These are phyloP conservation scores for Maudiozyma turicensis DNA, from an alignment of 805 yeast species.

Conservation along the genomic window DNA sequence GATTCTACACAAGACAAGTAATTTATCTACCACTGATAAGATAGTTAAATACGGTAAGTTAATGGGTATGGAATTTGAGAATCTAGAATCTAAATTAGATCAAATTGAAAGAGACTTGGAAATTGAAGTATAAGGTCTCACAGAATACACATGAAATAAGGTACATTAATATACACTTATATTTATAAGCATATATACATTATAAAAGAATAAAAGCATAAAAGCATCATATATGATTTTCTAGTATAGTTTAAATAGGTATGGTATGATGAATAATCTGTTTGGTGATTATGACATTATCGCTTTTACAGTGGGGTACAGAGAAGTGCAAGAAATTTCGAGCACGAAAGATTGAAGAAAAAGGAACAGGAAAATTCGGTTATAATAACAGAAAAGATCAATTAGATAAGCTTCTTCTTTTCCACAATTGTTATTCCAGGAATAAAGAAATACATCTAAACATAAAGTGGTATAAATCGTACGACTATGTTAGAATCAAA, in stretches of 20 bases:
- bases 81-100: constrained; percentile 69
- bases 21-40: constrained; percentile 38
- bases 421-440: neutral
- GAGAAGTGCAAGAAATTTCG: too few relatives aligned
- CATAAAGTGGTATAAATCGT: too few relatives aligned
- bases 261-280: neutral
- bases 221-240: neutral
- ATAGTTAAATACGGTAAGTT: constrained; percentile 74
- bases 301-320: too few relatives aligned
- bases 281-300: too few relatives aligned
- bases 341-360: too few relatives aligned
- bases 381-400: too few relatives aligned
- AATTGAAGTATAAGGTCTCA: constrained; percentile 13
- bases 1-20: constrained; percentile 41
- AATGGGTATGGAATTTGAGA: constrained; percentile 69
- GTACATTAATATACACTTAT: neutral
- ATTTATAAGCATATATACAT: neutral
- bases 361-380: too few relatives aligned
- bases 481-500: neutral
- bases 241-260: too few relatives aligned
- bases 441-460: too few relatives aligned
- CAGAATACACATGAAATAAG: neutral
- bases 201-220: neutral
- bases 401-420: too few relatives aligned
- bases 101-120: constrained; percentile 52